Percentiles rank a stretch among this genome's conserved stretches.
Evolutionary conservation across 257 asterid genomes (phyloP).

Genomic region (Forsythia viridissima): DNA sequence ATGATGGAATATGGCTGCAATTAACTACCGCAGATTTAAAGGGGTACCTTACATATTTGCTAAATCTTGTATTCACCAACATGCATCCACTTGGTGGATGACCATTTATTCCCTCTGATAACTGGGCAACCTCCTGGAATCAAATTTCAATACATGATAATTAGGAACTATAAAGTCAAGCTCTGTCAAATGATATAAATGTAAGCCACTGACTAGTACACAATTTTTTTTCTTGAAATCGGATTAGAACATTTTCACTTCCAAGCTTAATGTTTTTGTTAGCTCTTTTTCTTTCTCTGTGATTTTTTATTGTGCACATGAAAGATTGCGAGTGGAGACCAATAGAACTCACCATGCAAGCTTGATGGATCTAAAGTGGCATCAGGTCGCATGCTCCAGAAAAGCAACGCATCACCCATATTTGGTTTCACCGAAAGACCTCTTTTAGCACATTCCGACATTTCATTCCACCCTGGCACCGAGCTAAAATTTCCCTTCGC

Average conservation of each 20-base stretch:
- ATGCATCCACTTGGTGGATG: conserved; percentile 69
- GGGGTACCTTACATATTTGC: conserved; percentile 16
- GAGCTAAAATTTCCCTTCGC: conserved; percentile 71
- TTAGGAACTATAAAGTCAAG: background rate
- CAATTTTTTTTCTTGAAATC: background rate
- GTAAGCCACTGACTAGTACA: conserved; percentile 1
- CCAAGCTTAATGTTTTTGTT: background rate
- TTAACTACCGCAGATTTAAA: background rate
- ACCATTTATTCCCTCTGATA: conserved; percentile 58
- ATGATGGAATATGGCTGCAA: background rate
- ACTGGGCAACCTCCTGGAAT: conserved; percentile 66
- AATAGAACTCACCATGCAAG: conserved; percentile 69
- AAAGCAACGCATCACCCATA: conserved; percentile 81
- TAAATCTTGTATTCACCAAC: conserved; percentile 59
- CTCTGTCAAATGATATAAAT: background rate
- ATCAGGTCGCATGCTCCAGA: conserved; percentile 95
- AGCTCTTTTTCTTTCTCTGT: conserved; percentile 2
- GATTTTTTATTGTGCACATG: background rate
- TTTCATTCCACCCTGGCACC: conserved; percentile 56
- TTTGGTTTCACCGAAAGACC: conserved; percentile 80
- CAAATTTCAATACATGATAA: conserved; percentile 14
- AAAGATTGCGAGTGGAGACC: conserved; percentile 5
- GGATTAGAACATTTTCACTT: background rate
- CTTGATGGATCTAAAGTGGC: conserved; percentile 77
- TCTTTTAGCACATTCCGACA: conserved; percentile 74